Conservation (phyloP, 768 basidiomycete species). For the Amanita muscaria region DNA sequence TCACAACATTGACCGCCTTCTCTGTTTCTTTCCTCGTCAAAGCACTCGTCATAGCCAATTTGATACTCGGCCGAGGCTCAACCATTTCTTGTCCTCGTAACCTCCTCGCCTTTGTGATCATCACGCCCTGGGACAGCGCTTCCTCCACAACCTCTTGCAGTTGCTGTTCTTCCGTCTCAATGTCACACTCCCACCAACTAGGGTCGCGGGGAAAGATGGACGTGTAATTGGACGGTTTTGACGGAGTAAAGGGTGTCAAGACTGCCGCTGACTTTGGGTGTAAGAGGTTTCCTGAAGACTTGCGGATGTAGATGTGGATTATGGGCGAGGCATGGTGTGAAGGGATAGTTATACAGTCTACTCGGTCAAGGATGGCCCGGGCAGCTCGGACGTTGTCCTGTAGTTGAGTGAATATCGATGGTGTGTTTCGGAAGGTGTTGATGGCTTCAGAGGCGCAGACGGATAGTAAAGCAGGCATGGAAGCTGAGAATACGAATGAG, state of each 20-base stretch:
- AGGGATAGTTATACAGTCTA: slow-evolving; percentile 76
- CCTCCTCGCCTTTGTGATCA: slow-evolving; percentile 79
- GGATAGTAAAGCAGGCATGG: slow-evolving; percentile 84
- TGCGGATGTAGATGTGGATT: slow-evolving; percentile 70
- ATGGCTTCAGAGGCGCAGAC: slow-evolving; percentile 85
- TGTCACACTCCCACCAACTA: slow-evolving; percentile 41
- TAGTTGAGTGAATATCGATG: slow-evolving; percentile 65
- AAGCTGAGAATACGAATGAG: slow-evolving; percentile 92
- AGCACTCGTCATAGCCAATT: slow-evolving; percentile 72
- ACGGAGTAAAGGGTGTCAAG: slow-evolving; percentile 8
- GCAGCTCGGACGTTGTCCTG: slow-evolving; percentile 76
- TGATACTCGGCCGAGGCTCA: slow-evolving; percentile 77
- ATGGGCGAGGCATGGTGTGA: slow-evolving; percentile 82
- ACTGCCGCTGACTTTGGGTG: slow-evolving; percentile 16
- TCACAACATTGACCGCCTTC: slow-evolving; percentile 73
- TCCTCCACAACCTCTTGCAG: slow-evolving; percentile 94
- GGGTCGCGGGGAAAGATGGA: slow-evolving; percentile 39
- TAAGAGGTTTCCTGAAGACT: slow-evolving; percentile 18
- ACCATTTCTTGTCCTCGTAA: slow-evolving; percentile 76
- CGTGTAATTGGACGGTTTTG: slow-evolving; percentile 37
- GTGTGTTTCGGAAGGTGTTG: slow-evolving; percentile 64
- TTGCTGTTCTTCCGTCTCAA: slow-evolving; percentile 63
- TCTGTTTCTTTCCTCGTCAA: slow-evolving; percentile 87
- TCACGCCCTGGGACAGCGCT: slow-evolving; percentile 67
- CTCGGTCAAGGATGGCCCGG: slow-evolving; percentile 70